Conservation (phyloP, 2,329 filamentous ascomycete genomes). For the Colletotrichum lupini region DNA sequence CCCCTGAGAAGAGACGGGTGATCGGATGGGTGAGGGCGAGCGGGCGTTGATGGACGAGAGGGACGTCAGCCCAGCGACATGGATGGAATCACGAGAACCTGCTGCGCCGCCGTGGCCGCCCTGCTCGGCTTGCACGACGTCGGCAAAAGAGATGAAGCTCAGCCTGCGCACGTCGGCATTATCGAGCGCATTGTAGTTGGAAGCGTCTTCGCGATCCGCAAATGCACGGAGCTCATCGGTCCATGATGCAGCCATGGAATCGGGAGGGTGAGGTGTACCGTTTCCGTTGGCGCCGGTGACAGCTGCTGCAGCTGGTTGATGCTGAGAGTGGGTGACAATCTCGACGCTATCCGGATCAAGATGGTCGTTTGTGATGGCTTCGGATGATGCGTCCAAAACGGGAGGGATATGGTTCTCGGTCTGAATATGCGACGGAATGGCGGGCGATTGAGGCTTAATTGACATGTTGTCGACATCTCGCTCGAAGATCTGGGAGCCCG, state of each 20-base stretch:
- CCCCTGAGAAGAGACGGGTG: slow-evolving; percentile 79
- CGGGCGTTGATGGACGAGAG: slow-evolving; percentile 67
- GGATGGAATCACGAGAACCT: slow-evolving; percentile 75
- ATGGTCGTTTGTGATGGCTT: slow-evolving; percentile 88
- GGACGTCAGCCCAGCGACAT: slow-evolving; percentile 75
- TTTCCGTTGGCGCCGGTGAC: slow-evolving; percentile 63
- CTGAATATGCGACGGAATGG: slow-evolving; percentile 93
- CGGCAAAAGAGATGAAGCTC: slow-evolving; percentile 96
- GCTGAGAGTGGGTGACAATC: slow-evolving; percentile 87
- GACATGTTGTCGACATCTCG: slow-evolving; percentile 89
- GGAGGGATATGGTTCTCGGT: slow-evolving; percentile 95
- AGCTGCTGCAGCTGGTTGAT: slow-evolving; percentile 80
- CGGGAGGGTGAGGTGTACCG: slow-evolving; percentile 49
- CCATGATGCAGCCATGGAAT: slow-evolving; percentile 61
- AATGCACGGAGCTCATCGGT: slow-evolving; percentile 68
- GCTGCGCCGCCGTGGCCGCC: slow-evolving; percentile 61
- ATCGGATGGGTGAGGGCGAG: slow-evolving; percentile 84
- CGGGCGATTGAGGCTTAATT: slow-evolving; percentile 78
- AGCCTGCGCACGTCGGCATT: slow-evolving; percentile 82
- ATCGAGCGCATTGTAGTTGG: slow-evolving; percentile 83
- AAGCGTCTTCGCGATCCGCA: slow-evolving; percentile 69
- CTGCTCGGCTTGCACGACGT: slow-evolving; percentile 90
- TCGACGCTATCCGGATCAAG: slow-evolving; percentile 91
- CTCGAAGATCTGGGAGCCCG: slow-evolving; percentile 88
- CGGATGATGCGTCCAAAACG: slow-evolving; percentile 89